These are phyloP conservation scores for Nidula niveotomentosa DNA, from an alignment of 1,284 basidiomycete species.

Conservation along the genomic window DNA sequence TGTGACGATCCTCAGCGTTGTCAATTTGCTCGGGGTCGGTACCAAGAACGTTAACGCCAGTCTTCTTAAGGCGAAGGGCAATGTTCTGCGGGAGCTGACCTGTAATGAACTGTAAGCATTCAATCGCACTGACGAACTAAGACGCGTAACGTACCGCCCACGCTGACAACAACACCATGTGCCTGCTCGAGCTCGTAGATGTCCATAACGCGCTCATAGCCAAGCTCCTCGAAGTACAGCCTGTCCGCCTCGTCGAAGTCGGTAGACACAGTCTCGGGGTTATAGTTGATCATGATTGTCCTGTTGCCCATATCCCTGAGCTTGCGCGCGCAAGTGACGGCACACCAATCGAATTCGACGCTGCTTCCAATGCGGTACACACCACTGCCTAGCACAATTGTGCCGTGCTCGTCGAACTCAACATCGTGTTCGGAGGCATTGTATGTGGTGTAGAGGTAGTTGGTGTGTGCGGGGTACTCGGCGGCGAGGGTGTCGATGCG, in stretches of 20 bases:
- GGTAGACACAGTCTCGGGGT: slow-evolving; percentile 99
- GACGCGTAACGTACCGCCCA: slow-evolving; percentile 70
- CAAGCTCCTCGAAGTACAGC: slow-evolving; percentile 98
- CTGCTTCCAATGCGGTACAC: slow-evolving; percentile 98
- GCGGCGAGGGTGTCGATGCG: slow-evolving; percentile 99
- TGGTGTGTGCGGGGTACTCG: slow-evolving; percentile 98
- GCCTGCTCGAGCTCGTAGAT: slow-evolving; percentile 98
- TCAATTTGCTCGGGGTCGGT: slow-evolving; percentile 97
- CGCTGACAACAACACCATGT: slow-evolving; percentile 93
- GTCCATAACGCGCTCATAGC: slow-evolving; percentile 99
- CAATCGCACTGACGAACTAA: too few species aligned
- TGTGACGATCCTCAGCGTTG: slow-evolving; percentile 98
- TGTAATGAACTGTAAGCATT: slow-evolving; percentile 21
- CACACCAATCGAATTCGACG: slow-evolving; percentile 99
- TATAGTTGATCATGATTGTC: slow-evolving; percentile 99
- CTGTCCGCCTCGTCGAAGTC: slow-evolving; percentile 99
- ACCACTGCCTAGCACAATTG: slow-evolving; percentile 98
- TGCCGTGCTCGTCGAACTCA: slow-evolving; percentile 94
- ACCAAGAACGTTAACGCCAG: slow-evolving; percentile 91
- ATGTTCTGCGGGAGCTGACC: slow-evolving; percentile 98
- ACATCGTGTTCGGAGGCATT: slow-evolving; percentile 97
- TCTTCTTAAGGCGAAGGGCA: slow-evolving; percentile 91
- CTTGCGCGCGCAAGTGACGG: slow-evolving; percentile 94
- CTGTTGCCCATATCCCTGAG: slow-evolving; percentile 90
- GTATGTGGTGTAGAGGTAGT: slow-evolving; percentile 99